Base-by-base conservation (phyloP, 2,329 filamentous ascomycete genomes). In the Boeremia lycopersici region DNA sequence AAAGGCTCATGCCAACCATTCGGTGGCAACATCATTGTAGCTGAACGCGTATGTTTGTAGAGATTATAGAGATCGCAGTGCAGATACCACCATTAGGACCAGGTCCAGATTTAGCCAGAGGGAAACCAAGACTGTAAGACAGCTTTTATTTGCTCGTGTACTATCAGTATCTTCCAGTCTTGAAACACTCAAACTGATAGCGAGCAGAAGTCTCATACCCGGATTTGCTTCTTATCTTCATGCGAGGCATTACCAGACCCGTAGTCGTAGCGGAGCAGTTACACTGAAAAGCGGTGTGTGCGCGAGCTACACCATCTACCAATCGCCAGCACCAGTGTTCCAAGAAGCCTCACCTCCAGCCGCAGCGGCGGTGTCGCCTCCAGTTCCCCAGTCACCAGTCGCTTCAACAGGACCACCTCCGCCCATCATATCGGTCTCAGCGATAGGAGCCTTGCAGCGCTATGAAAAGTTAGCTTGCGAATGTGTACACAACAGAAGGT, bases 361-460 rank as follows among this genome's bases (percentile, higher is more conserved):
- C 30, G 47, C 48, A 45, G 51, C 47, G 26, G 54, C 42, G 43
- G 53, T 43, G 34, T 49, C 48, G 28, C 58, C 48, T 15, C 40
- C 36, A 15, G 45, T 39, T 17, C 57, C 59, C 50, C 57, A 63
- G 15, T 23, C 6, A 48, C 63, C 62, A 25, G 44, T 53, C 36
- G 52, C 59, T 10, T 54, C 59, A 19, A 56, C 59, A 13, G 57
- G 41, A 34, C 54, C 61, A 11, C 63, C 63, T 29, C 48, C 59
- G 29, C 53, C 57, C 31, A 48, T 44, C 2, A 48, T 63, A 23
- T 49, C 62, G 12, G 51, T 63, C n/a, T 69, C 67, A 11, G 60
- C 57, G 13, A 66, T 59, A 12, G 67, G 53, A 9, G 42, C 56
- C 60, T 70, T 72, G 67, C 74, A 76, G 50, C 69, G 71, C 70